Conservation (phyloP, 805 yeast genomes). For the Ogataea wickerhamii region DNA sequence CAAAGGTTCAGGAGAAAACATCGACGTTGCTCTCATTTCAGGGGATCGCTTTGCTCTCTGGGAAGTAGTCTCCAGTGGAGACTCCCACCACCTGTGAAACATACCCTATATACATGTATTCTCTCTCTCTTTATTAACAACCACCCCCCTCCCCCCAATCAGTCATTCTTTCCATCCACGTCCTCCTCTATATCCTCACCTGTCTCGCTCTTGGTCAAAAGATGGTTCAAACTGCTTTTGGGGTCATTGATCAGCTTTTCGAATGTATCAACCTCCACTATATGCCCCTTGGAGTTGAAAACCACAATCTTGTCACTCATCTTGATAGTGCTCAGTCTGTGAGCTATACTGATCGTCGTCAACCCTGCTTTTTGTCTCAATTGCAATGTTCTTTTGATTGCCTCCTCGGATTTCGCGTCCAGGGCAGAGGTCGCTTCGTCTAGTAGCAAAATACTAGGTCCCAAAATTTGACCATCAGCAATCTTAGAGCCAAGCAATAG, state of each 20-base stretch:
- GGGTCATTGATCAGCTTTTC: slow-evolving; percentile 46
- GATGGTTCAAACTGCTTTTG: slow-evolving; percentile 41
- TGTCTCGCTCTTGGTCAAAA: slow-evolving; percentile 33
- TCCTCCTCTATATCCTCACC: slow-evolving; percentile 26
- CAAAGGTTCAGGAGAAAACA: slow-evolving; percentile 30
- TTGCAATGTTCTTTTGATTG: slow-evolving; percentile 70
- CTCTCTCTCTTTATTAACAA: not conserved
- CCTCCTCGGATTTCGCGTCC: slow-evolving; percentile 83
- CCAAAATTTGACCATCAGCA: slow-evolving; percentile 27
- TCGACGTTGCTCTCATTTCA: slow-evolving; percentile 19
- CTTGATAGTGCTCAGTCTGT: slow-evolving; percentile 81
- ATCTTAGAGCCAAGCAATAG: slow-evolving; percentile 48
- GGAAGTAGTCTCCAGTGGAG: slow-evolving; percentile 30
- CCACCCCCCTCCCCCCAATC: too few relatives aligned
- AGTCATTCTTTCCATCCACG: slow-evolving; percentile 6
- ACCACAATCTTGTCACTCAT: slow-evolving; percentile 81
- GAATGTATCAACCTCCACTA: slow-evolving; percentile 68
- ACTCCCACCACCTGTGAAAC: slow-evolving; percentile 15
- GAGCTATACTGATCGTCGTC: slow-evolving; percentile 89
- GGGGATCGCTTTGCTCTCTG: slow-evolving; percentile 23
- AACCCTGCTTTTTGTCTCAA: slow-evolving; percentile 51
- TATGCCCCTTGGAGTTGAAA: slow-evolving; percentile 61
- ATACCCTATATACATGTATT: not conserved
- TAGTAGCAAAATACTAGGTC: slow-evolving; percentile 75
- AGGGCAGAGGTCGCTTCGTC: slow-evolving; percentile 96